Evolutionary conservation across 2,329 filamentous ascomycete species (phyloP).

Genomic region (Neofusicoccum umdonicola): DNA sequence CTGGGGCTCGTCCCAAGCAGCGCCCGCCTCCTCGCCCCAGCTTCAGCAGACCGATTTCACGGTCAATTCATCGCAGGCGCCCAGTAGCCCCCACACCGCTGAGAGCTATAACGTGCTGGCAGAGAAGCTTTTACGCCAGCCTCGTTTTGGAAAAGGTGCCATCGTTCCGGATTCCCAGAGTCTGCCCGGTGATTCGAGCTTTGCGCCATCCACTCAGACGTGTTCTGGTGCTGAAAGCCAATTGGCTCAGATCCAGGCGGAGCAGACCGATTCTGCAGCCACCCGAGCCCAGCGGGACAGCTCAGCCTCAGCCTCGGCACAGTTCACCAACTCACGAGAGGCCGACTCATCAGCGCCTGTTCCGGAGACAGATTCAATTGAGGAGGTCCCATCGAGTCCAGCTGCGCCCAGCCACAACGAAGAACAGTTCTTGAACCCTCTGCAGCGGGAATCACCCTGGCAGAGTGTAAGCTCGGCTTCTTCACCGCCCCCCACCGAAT

Average conservation of each 20-base stretch:
- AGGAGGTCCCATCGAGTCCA: slow-evolving; percentile 11
- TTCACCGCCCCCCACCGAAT: neutral
- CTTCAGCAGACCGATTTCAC: neutral
- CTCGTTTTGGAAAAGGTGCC: slow-evolving; percentile 20
- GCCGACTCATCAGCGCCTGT: slow-evolving; percentile 12
- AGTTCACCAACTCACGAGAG: slow-evolving; percentile 4
- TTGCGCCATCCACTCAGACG: slow-evolving; percentile 26
- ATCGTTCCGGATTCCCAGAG: slow-evolving; percentile 31
- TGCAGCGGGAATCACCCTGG: neutral
- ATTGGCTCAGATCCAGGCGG: neutral
- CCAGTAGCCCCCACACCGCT: neutral
- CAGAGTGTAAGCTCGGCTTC: slow-evolving; percentile 1
- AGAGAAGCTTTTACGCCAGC: neutral
- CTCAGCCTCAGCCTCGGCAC: neutral
- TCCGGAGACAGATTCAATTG: slow-evolving; percentile 19
- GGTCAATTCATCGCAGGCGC: neutral
- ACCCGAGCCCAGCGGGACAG: neutral
- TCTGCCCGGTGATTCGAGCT: slow-evolving; percentile 23
- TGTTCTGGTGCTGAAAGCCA: neutral
- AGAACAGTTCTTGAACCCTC: neutral
- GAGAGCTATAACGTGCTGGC: slow-evolving; percentile 10
- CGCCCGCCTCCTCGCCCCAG: neutral
- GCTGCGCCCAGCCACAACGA: neutral
- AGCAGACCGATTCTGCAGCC: neutral
- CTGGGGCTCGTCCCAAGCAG: neutral